Base-by-base conservation (phyloP, 257 asterid species). In the Mentha longifolia region DNA sequence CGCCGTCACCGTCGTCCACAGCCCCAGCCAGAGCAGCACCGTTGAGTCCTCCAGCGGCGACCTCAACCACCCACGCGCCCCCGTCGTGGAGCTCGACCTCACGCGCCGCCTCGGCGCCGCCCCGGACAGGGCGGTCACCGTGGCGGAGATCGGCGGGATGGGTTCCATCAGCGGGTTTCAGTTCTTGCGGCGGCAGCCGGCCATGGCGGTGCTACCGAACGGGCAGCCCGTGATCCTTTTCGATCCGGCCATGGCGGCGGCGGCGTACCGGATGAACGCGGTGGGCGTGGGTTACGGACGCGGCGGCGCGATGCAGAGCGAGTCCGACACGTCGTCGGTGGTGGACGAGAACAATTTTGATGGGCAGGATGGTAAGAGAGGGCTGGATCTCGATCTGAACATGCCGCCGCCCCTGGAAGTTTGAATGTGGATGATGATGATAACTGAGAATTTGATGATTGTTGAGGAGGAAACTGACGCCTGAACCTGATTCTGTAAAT, bases 1-100 rank as follows among this genome's bases (percentile, higher is more conserved):
- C 25, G 25, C 25, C 25, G 25, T 22, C 11, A 88, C 68, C 35
- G 51, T 42, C 4, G 51, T 42, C 3, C 89, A 75, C 45, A 92
- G 92, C 84, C 88, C 88, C 0, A 83, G 95, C 61, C 89, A 85
- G 45, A 89, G 86, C 84, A 91, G 96, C 89, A 91, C 97, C 9
- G 91, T 87, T 20, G 96, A 90, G 80, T 91, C 96, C 0, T 79
- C 92, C 15, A 79, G 85, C 42, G 88, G 79, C 8, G 92, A 83
- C 4, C 79, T 42, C 33, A 79, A 17, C 37, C 33, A 17, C 37
- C 33, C 74, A 6, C 91, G 75, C 68, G 88, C 85, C 9, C 95
- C 88, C 0, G 72, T 77, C 4, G 92, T 77, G 3, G 95, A 88
- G 73, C 80, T 90, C 0, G 97, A 92, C 28, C 96, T 90, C 88